A percentile compares a stretch with the other conserved stretches of the same genome.
Conservation (phyloP, 78 protist species). For the Isochrysis galbana region DNA sequence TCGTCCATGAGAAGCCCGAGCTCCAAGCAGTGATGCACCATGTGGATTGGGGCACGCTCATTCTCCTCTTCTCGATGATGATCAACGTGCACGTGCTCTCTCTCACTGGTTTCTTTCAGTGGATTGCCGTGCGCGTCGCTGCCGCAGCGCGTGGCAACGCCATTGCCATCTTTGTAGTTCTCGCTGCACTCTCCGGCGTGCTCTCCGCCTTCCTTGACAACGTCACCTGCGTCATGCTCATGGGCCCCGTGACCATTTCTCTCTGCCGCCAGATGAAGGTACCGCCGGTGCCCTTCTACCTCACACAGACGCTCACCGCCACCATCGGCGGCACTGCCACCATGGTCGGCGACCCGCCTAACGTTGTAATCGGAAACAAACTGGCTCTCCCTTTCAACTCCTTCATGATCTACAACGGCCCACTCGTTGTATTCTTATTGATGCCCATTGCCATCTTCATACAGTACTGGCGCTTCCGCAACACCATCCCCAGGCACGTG, state of each 20-base stretch:
- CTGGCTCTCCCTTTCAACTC: slow-evolving; percentile 20
- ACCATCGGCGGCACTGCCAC: slow-evolving; percentile 81
- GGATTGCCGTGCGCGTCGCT: slow-evolving; percentile 25
- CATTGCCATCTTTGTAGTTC: no score
- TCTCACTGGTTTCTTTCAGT: slow-evolving; percentile 71
- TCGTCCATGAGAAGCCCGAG: no score
- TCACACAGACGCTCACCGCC: slow-evolving; percentile 53
- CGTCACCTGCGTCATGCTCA: slow-evolving; percentile 71
- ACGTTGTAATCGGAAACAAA: slow-evolving; percentile 75
- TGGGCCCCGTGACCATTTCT: slow-evolving; percentile 54
- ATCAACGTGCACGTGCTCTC: slow-evolving; percentile 45
- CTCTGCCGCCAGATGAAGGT: slow-evolving; percentile 40
- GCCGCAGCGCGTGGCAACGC: no score
- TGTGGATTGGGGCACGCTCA: slow-evolving; percentile 55
- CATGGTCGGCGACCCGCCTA: slow-evolving; percentile 80
- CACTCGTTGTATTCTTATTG: no score
- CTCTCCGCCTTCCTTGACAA: slow-evolving; percentile 75
- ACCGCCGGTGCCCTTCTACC: slow-evolving; percentile 53
- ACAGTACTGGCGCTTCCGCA: no score
- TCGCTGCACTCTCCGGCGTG: no score
- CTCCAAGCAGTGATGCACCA: no score
- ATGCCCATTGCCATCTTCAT: no score
- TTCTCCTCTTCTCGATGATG: slow-evolving; percentile 74
- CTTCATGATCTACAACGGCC: slow-evolving; percentile 37
- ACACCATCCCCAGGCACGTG: no score